Base-by-base conservation (phyloP, 768 basidiomycete species). In the Boletus reticuloceps region DNA sequence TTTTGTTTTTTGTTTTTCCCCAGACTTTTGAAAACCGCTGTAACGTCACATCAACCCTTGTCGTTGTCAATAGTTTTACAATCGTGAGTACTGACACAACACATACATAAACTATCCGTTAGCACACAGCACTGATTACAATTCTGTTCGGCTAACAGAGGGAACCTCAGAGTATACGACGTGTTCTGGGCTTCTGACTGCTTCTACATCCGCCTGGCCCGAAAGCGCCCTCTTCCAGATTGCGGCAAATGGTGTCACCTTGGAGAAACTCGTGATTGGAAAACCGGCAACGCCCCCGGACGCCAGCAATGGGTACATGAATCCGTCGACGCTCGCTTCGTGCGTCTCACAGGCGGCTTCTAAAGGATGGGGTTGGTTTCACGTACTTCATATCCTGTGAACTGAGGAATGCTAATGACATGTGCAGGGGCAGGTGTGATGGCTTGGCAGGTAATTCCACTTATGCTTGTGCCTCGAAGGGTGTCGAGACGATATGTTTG, bases 201-300 rank as follows among this genome's bases (percentile, higher is more conserved):
- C 67, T 6, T 79, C 79, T 1, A 73, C 77, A 9, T 66, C 68
- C 10, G 52, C 61, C 8, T 82, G 68, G 69, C 80, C 81, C 1
- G 48, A 70, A n/a, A 74, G 76, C 1, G 69, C 78, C 0, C 64
- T 82, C 34, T 78, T 82, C 66, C 72, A 82, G 58, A 80, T 82
- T 50, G 69, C 72, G 19, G 76, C 77, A 2, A 79, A 71, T 54
- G 86, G 85, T 20, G 79, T 90, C 10, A 66, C 76, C 3, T 63
- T 82, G 43, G 68, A 79, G 66, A 90, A 91, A 70, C 75, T 90
- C 47, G 82, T 90, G 56, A 87, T 91, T 62, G 88, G 88, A 5
- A 91, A 91, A 69, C 88, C 88, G 2, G 83, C 82, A 2, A 52
- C 75, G 0, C 58, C 58, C 8, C 61, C 71, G 9, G 82, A 83